Evolutionary conservation across 140 eudicot species (phyloP), one percentile per base, ranked within the genome.

Genomic region (Anethum foeniculum): DNA sequence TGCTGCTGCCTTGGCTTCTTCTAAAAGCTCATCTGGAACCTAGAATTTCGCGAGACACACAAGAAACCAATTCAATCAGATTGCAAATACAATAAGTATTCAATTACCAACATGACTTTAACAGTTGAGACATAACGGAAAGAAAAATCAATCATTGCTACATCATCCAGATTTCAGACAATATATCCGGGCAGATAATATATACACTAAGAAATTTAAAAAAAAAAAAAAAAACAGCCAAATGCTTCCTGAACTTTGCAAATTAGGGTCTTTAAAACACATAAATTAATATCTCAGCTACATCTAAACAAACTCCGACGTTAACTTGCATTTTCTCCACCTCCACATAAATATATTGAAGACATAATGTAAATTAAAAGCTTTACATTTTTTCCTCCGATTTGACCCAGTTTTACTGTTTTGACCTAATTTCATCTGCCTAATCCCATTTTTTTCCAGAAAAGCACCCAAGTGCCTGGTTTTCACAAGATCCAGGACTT

Each of bases 21-120:
- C 76, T 27, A 79, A 30, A 79, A 79, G 82, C 43, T 44, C 82
- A 32, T 79, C 82, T 28, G 82, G 82, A 3, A 79, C 82, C 82
- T 79, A 75, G 25, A 47, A 6, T 9, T 47, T 46, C 7, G 39
- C 16, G 49, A 12, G 10, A 47, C 16, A 9, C 13, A 41, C 23
- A 41, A 43, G 30, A 38, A 10, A 41, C 51, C 47, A 23, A 72
- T 72, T 21, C 19, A 72, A 36, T 72, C 6, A n/a, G 36, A 72
- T 43, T 72, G 49, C 13, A 34, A 43, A 12, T 32, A 32, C 23
- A 32, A 15, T 41, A 28, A 34, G 38, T 1, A 27, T n/a, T 28
- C 0, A 30, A 15, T 32, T 30, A 28, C 32, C 10, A 14, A 30
- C 4, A 68, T 68, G 43, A 30, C n/a, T 14, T 69, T 10, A 69